phyloP scores from a whole-genome alignment of 495 filamentous ascomycete genomes.

The Melanomma pulvis-pyrius region DNA sequence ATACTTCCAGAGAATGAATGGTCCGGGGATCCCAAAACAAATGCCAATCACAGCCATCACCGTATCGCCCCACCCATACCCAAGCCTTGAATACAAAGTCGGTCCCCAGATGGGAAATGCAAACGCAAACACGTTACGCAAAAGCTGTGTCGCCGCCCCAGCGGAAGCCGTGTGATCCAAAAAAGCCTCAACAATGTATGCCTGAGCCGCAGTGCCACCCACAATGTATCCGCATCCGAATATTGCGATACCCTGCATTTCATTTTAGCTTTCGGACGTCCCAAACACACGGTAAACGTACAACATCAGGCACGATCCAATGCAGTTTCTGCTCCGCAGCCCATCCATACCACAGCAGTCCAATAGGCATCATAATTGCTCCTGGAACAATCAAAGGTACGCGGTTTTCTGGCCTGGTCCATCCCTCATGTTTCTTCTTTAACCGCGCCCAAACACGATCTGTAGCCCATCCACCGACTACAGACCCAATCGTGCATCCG shows the following conservation, averaged over 20 bases:
- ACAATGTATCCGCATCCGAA: slow-evolving; percentile 23
- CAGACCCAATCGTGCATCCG: slow-evolving; percentile 36
- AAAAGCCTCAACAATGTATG: slow-evolving; percentile 48
- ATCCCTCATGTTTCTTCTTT: slow-evolving; percentile 19
- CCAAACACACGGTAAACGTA: slow-evolving; percentile 16
- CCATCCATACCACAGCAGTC: slow-evolving; percentile 57
- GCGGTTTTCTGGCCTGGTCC: slow-evolving; percentile 43
- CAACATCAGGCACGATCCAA: slow-evolving; percentile 55
- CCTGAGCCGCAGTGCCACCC: slow-evolving; percentile 39
- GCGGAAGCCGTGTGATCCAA: slow-evolving; percentile 45
- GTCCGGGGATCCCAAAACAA: slow-evolving; percentile 21
- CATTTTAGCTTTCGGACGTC: neutral
- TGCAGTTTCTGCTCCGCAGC: slow-evolving; percentile 44
- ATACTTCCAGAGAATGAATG: slow-evolving; percentile 26
- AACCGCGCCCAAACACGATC: slow-evolving; percentile 36
- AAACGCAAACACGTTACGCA: slow-evolving; percentile 37
- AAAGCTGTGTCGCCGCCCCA: slow-evolving; percentile 39
- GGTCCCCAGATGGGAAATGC: slow-evolving; percentile 33
- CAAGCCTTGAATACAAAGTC: slow-evolving; percentile 22
- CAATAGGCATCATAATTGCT: slow-evolving; percentile 51
- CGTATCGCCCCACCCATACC: slow-evolving; percentile 31
- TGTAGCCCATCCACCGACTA: slow-evolving; percentile 36
- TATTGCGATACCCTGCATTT: slow-evolving; percentile 2
- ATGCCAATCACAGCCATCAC: slow-evolving; percentile 27
- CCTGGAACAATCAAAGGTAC: slow-evolving; percentile 42